Evolutionary conservation across 495 filamentous ascomycete genomes (phyloP).

Genomic region (Trichodelitschia bisporula): DNA sequence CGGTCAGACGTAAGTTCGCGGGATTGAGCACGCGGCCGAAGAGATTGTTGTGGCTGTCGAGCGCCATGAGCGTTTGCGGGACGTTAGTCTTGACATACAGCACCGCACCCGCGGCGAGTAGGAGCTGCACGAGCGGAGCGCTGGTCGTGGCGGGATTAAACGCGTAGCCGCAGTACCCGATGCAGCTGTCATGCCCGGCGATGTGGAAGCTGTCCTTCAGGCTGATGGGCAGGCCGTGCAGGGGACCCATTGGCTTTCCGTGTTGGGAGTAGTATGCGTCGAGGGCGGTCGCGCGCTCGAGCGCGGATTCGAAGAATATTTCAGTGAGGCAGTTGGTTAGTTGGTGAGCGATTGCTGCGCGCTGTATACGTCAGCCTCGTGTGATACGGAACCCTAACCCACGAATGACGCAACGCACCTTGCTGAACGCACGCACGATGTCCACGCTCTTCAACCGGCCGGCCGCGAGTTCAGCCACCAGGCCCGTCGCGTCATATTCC

Average conservation of each 20-base stretch:
- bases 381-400: not conserved
- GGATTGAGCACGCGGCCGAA: slow-evolving; percentile 20
- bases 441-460: slow-evolving; percentile 26
- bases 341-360: slow-evolving; percentile 19
- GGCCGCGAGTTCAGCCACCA: slow-evolving; percentile 22
- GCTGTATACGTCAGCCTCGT: slow-evolving; percentile 3
- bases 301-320: slow-evolving; percentile 15
- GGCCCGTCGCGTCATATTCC: slow-evolving; percentile 23
- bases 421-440: slow-evolving; percentile 34
- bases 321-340: slow-evolving; percentile 20
- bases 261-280: slow-evolving; percentile 12
- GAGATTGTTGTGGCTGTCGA: slow-evolving; percentile 19
- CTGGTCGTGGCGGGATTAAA: slow-evolving; percentile 11
- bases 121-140: slow-evolving; percentile 13
- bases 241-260: slow-evolving; percentile 14
- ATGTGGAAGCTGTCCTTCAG: slow-evolving; percentile 19
- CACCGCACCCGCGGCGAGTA: slow-evolving; percentile 17
- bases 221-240: slow-evolving; percentile 18
- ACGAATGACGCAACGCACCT: slow-evolving; percentile 14
- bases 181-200: slow-evolving; percentile 13
- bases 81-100: slow-evolving; percentile 21
- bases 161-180: slow-evolving; percentile 13
- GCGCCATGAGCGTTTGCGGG: slow-evolving; percentile 18
- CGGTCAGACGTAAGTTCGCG: slow-evolving; percentile 14
- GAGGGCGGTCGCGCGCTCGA: slow-evolving; percentile 13